Base-by-base conservation (phyloP, 352 stramenopile genomes). In the Phytophthora sansomeana region DNA sequence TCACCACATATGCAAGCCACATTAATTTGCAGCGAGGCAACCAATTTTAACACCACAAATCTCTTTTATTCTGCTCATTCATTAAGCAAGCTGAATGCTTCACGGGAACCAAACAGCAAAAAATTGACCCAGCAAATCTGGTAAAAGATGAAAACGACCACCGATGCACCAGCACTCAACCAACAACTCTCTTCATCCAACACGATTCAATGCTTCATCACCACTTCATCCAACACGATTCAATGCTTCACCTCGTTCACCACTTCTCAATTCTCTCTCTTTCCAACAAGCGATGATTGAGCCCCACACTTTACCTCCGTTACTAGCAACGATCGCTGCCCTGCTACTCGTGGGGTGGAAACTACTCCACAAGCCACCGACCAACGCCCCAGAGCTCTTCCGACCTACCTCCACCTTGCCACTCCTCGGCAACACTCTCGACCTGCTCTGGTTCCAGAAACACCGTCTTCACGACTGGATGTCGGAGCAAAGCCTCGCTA, bases 391-490 rank as follows among this genome's bases (percentile, higher is more conserved):
- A 3, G 16, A 52, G 6, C 49, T 75, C 5, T 67, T 72, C 36
- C 46, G 24, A 32, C 68, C 72, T 11, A 24, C 51, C 0, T 80
- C 64, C 36, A 84, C 70, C 26, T 61, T 87, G 11, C 76, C 74
- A 0, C 30, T 85, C 8, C 58, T 85, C 5, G 76, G 74, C 30
- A 85, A 88, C 53, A 84, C 74, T 16, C 62, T 88, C 13, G 72
- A 83, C 51, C 58, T 72, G 28, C 66, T 77, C 58, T 81, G 78
- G 56, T 79, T 82, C 56, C 72, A 88, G 26, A 54, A 46, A 14
- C 54, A 78, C 26, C 72, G 74, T 10, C 50, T 88, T n/a, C 75
- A 82, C 65, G 79, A 85, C 57, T 85, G 74, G 76, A 61, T 85
- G 39, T 74, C 74, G 10, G 79, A 88, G 39, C 68, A 88, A 39